Evolutionary conservation across 2,329 filamentous ascomycete species (phyloP), one percentile per base, ranked within the genome.

Genomic region (Meredithiella fracta): DNA sequence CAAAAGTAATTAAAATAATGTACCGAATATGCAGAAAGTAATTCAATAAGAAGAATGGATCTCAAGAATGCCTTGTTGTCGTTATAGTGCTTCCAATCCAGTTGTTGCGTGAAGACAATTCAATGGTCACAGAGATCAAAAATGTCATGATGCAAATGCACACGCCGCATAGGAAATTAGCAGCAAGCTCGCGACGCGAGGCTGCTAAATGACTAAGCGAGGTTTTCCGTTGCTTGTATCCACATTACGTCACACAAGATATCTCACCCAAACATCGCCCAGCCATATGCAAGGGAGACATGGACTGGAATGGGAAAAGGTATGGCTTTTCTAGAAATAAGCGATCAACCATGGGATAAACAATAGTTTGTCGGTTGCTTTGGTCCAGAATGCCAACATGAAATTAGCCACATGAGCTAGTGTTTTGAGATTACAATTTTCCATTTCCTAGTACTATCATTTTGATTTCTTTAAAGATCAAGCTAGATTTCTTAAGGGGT

Each of bases 201-300:
- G 57, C 57, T 59, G 17, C 31, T 9, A 1, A 3, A 14, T 59
- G 57, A 59, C 57, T 59, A 59, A 59, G 57, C 57, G 49, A 54
- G 54, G 54, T 54, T 56, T 15, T 38, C 8, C n/a, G 9, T 25
- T 9, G 17, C 22, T 2, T 7, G 40, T 2, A 8, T n/a, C 40
- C 2, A 23, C 11, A 14, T 49, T 23, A 49, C 44, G 44, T 49
- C 20, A 49, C 44, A 23, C 44, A 9, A 47, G 11, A 3, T 25
- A 42, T 4, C 38, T n/a, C n/a, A n/a, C 38, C 6, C 38, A 20
- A 15, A 42, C 38, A 15, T n/a, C n/a, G 6, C 4, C 11, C 38
- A 15, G 17, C 38, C 6, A 42, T 7, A 20, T 4, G n/a, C 29
- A 34, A 34, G 29, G 29, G 11, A 34, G 29, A 34, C 29, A 5